A percentile compares a stretch with the other conserved stretches of the same genome.
Conservation (phyloP, 192 early-diverging fungal genomes). For the Backusella westeae region DNA sequence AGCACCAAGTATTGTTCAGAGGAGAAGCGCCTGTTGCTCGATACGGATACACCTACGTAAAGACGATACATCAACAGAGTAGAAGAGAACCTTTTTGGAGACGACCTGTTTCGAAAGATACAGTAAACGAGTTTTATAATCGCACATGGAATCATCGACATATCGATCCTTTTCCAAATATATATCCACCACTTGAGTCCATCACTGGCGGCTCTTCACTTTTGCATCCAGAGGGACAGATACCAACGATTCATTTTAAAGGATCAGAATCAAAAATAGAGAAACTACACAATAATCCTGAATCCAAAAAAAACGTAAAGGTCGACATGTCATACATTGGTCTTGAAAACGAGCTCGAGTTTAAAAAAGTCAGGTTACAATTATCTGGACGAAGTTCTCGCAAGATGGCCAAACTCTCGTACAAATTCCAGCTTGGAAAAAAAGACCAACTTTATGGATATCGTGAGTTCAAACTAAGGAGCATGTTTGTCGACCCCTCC, state of each 20-base stretch:
- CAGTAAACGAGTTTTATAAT: background rate
- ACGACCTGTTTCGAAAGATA: background rate
- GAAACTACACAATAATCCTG: background rate
- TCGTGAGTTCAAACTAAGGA: background rate
- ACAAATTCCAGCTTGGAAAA: background rate
- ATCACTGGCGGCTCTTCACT: background rate
- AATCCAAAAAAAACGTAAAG: background rate
- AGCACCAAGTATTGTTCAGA: background rate
- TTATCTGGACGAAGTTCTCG: conserved; percentile 1
- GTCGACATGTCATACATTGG: background rate
- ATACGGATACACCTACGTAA: background rate
- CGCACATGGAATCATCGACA: background rate
- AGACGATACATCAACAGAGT: background rate
- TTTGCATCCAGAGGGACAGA: background rate
- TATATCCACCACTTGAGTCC: background rate
- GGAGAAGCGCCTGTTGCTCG: background rate
- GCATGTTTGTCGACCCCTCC: background rate
- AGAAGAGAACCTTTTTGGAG: background rate
- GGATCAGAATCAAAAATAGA: background rate
- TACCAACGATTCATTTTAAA: background rate
- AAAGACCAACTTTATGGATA: background rate
- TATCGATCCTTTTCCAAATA: background rate
- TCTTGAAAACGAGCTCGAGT: background rate
- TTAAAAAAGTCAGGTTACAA: background rate
- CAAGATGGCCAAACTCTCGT: background rate